Evolutionary conservation across 2,329 filamentous ascomycete genomes (phyloP), one percentile per base, ranked within the genome.

Genomic region (Cryphonectria parasitica): DNA sequence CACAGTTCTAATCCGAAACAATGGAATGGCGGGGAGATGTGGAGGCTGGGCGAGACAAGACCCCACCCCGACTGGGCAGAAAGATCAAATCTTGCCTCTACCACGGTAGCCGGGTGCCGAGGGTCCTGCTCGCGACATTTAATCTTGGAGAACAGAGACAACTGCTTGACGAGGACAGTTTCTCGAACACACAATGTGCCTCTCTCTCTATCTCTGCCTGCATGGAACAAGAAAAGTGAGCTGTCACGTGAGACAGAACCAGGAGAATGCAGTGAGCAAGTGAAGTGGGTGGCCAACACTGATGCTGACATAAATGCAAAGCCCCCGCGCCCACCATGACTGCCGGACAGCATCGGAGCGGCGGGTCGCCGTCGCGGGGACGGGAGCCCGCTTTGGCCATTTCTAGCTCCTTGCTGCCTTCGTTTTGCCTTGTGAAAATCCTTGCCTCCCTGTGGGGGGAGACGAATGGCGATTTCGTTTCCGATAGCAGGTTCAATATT

Each of bases 41-140:
- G 58, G 58, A 61, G 58, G 54, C 54, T 61, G 58, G 58, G 22
- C 58, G 58, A 39, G 58, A 39, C 31, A 34, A 61, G 54, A 58
- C 54, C 54, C 54, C 54, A 58, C 54, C 54, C 54, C 54, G 54
- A 58, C 25, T 58, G 54, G 28, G 28, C 28, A 15, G 54, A 58
- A 31, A 13, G 54, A 31, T 58, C 54, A 31, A 31, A 28, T 19
- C 54, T 58, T 31, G 54, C 15, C 15, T 58, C 54, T 58, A 31
- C 54, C 87, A 88, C 80, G 87, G 89, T 80, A 85, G 84, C 66
- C 87, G 87, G 73, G 87, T 89, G n/a, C 81, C 85, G 28, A 85
- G 87, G 75, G 75, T 79, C 3, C 28, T 58, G 13, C 15, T 58
- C 13, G 45, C 45, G 54, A 58, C 54, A 31, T 31, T 52, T 28